phyloP scores from a whole-genome alignment of 2,329 filamentous ascomycete genomes.

The Trichoderma sp. region DNA sequence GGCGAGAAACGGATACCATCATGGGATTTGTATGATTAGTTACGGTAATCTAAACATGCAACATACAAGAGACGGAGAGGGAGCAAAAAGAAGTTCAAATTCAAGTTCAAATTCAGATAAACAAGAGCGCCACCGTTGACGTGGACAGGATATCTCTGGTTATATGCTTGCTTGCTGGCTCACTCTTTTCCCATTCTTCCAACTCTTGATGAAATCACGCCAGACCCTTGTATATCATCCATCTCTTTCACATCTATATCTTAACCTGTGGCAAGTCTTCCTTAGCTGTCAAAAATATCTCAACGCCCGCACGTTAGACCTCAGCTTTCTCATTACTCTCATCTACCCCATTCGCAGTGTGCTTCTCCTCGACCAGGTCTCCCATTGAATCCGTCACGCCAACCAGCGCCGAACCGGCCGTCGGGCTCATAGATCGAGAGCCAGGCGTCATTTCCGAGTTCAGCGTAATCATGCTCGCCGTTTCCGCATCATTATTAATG shows the following conservation, averaged over 20 bases:
- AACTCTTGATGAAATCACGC: background rate
- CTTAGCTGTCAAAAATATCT: constrained; percentile 55
- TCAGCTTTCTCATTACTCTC: constrained; percentile 13
- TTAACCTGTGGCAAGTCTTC: constrained; percentile 39
- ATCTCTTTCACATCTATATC: background rate
- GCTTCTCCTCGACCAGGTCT: background rate
- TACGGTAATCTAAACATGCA: background rate
- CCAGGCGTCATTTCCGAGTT: constrained; percentile 39
- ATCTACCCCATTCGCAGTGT: background rate
- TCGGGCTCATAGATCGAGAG: constrained; percentile 35
- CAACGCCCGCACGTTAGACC: constrained; percentile 41
- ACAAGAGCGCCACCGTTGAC: constrained; percentile 6
- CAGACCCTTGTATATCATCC: background rate
- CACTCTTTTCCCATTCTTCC: background rate
- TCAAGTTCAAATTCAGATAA: constrained; percentile 15
- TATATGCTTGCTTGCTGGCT: background rate
- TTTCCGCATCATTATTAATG: constrained; percentile 59
- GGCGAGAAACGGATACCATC: background rate
- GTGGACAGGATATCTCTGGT: constrained; percentile 21
- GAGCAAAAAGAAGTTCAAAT: background rate
- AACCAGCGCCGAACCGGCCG: background rate
- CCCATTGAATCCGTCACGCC: background rate
- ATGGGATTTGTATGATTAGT: background rate
- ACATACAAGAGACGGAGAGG: background rate
- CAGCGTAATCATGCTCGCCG: constrained; percentile 68